Evolutionary conservation across 768 basidiomycete species (phyloP).

Genomic region (Lyophyllum semitale): DNA sequence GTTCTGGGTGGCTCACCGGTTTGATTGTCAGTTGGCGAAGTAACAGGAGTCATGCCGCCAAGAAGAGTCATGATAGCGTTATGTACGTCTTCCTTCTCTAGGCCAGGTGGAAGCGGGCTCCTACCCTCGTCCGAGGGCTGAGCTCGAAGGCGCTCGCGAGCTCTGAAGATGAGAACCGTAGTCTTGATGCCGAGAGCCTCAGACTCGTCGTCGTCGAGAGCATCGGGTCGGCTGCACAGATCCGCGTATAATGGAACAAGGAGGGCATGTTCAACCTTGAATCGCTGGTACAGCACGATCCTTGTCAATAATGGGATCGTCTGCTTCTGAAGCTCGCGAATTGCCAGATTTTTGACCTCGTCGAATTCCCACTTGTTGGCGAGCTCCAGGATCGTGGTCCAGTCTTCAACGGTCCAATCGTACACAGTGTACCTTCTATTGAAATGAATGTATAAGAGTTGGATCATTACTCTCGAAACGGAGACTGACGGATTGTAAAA

Average conservation of each 20-base stretch:
- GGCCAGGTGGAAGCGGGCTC: constrained; percentile 36
- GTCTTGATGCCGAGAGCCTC: constrained; percentile 58
- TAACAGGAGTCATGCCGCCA: background rate
- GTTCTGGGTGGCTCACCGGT: constrained; percentile 3
- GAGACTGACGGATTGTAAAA: constrained; percentile 55
- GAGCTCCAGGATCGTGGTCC: constrained; percentile 56
- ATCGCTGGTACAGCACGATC: constrained; percentile 55
- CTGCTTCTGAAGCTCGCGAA: constrained; percentile 35
- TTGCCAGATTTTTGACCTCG: constrained; percentile 47
- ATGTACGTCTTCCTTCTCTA: constrained; percentile 32
- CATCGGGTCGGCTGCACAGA: constrained; percentile 51
- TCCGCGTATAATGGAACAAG: constrained; percentile 54
- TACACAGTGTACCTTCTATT: constrained; percentile 58
- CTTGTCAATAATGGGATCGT: constrained; percentile 8
- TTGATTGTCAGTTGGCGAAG: constrained; percentile 4
- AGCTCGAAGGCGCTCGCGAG: constrained; percentile 51
- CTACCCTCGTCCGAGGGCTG: constrained; percentile 29
- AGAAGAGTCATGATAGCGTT: constrained; percentile 31
- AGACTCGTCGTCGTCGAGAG: constrained; percentile 57
- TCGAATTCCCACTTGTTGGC: constrained; percentile 47
- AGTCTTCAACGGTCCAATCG: constrained; percentile 47
- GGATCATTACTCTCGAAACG: background rate
- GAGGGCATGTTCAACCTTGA: constrained; percentile 46
- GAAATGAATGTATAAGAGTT: background rate
- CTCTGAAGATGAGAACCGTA: constrained; percentile 48